These are phyloP conservation scores for Herpetospermum pedunculosum DNA, from an alignment of 306 rosid genomes.

Conservation along the genomic window DNA sequence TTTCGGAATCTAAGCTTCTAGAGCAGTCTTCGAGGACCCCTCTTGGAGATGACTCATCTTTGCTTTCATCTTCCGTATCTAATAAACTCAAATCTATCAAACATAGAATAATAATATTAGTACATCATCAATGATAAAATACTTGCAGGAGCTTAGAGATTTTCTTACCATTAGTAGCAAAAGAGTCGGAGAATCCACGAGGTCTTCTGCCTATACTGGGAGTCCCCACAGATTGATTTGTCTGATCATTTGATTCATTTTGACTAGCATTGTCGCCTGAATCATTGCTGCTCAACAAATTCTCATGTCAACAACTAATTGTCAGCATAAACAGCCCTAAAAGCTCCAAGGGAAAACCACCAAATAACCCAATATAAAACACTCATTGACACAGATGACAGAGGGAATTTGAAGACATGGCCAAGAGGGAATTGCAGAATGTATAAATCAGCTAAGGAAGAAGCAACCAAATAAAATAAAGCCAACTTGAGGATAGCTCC, in stretches of 20 bases:
- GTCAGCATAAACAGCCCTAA: constrained; percentile 8
- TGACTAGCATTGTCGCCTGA: constrained; percentile 22
- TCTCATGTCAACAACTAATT: constrained; percentile 23
- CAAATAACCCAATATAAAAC: neutral
- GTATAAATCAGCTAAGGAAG: neutral
- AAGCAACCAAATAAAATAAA: neutral
- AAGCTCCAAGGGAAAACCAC: neutral
- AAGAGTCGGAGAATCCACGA: constrained; percentile 47
- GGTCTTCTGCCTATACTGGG: constrained; percentile 13
- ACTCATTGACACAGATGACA: neutral
- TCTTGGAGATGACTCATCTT: constrained; percentile 23
- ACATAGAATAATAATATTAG: neutral
- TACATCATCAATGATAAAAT: neutral
- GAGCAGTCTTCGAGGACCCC: constrained; percentile 17
- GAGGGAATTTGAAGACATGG: neutral
- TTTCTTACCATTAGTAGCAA: constrained; percentile 37
- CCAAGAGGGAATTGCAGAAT: neutral
- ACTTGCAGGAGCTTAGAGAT: neutral
- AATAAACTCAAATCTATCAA: constrained; percentile 33
- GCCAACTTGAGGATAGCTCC: neutral
- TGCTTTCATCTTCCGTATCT: constrained; percentile 27
- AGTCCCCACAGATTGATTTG: constrained; percentile 16
- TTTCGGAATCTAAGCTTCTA: constrained; percentile 33
- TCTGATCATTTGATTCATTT: constrained; percentile 21
- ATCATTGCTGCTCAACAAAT: constrained; percentile 40